These are phyloP conservation scores for Epichloe coenophiala DNA, from an alignment of 2,329 filamentous ascomycete genomes.

Conservation along the genomic window DNA sequence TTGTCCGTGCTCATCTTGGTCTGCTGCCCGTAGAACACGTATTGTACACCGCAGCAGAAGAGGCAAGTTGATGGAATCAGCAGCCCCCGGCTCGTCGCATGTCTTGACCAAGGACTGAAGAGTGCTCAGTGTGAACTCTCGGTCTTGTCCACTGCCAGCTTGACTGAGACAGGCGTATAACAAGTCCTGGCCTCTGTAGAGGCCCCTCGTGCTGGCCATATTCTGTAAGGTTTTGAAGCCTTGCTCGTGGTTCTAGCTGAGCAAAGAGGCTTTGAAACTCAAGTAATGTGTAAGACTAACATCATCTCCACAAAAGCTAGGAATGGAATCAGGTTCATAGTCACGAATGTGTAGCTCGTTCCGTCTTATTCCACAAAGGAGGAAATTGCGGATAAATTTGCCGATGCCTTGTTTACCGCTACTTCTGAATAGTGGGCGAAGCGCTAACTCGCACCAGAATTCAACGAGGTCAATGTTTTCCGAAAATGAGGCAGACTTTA, in stretches of 20 bases:
- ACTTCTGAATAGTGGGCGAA: slow-evolving; percentile 52
- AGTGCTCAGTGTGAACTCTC: slow-evolving; percentile 34
- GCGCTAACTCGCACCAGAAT: slow-evolving; percentile 58
- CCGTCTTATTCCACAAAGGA: slow-evolving; percentile 52
- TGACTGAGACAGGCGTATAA: slow-evolving; percentile 73
- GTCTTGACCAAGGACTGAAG: slow-evolving; percentile 21
- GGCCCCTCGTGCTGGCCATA: slow-evolving; percentile 32
- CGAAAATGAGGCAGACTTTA: slow-evolving; percentile 45
- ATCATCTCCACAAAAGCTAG: slow-evolving; percentile 38
- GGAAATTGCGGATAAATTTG: slow-evolving; percentile 58
- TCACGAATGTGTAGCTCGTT: slow-evolving; percentile 13
- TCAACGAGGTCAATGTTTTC: slow-evolving; percentile 41
- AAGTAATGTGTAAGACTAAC: slow-evolving; percentile 55
- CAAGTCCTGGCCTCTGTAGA: slow-evolving; percentile 37
- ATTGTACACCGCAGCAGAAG: slow-evolving; percentile 36
- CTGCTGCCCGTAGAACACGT: slow-evolving; percentile 30
- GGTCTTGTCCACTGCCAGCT: slow-evolving; percentile 53
- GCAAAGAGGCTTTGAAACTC: slow-evolving; percentile 59
- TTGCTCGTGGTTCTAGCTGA: slow-evolving; percentile 39
- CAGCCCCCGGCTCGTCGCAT: slow-evolving; percentile 8
- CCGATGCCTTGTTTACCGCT: slow-evolving; percentile 52
- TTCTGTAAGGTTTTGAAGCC: slow-evolving; percentile 50
- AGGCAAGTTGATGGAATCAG: slow-evolving; percentile 18
- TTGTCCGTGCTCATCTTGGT: slow-evolving; percentile 18
- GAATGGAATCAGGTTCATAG: slow-evolving; percentile 45